These are phyloP conservation scores for Prunus campanulata DNA, from an alignment of 306 rosid species.

Conservation along the genomic window DNA sequence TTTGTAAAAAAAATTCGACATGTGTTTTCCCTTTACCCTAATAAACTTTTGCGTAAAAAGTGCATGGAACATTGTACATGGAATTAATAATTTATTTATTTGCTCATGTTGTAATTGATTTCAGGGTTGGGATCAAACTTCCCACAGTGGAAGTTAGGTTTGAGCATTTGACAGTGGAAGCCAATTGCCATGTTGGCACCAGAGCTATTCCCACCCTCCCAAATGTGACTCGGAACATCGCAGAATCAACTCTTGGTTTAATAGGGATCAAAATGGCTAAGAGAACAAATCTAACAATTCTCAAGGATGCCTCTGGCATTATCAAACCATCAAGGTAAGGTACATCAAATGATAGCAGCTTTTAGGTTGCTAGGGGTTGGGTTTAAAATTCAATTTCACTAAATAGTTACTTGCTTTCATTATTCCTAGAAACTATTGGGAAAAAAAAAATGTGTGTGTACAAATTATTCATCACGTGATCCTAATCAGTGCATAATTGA, in stretches of 20 bases:
- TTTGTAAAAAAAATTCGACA: no score
- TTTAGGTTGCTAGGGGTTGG: no score
- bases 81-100: neutral
- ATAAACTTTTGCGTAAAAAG: no score
- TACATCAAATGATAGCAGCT: neutral
- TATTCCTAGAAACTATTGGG: neutral
- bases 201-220: conserved; percentile 83
- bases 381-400: no score
- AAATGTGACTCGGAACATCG: conserved; percentile 51
- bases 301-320: conserved; percentile 79
- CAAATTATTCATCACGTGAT: neutral
- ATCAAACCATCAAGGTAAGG: conserved; percentile 75
- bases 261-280: conserved; percentile 59
- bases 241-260: conserved; percentile 52
- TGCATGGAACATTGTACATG: neutral
- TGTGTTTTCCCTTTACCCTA: no score
- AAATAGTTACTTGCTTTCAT: neutral
- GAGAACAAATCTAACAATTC: conserved; percentile 77
- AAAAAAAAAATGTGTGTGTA: no score
- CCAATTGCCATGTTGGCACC: conserved; percentile 67
- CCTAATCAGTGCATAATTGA: no score
- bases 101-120: conserved; percentile 12
- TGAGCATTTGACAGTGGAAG: conserved; percentile 65
- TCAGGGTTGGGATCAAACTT: conserved; percentile 82
- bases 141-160: conserved; percentile 87